phyloP scores from a whole-genome alignment of 768 basidiomycete genomes.

The Tubosaeta sp. region DNA sequence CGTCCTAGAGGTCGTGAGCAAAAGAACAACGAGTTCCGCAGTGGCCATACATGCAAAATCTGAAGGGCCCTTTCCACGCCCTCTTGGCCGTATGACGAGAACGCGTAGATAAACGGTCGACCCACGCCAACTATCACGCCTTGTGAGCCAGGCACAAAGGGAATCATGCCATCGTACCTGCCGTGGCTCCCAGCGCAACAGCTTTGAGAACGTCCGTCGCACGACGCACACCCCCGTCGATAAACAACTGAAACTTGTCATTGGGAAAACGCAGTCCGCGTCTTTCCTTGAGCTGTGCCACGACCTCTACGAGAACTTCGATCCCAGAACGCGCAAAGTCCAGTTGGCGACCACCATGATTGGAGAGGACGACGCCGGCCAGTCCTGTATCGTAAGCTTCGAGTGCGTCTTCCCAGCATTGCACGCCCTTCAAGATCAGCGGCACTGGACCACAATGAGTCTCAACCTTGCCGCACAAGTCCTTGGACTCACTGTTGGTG shows the following conservation, averaged over 20 bases:
- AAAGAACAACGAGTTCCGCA: not conserved
- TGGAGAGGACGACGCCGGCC: conserved; percentile 79
- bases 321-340: conserved; percentile 85
- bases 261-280: conserved; percentile 74
- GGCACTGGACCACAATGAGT: conserved; percentile 56
- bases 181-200: conserved; percentile 84
- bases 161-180: conserved; percentile 40
- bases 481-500: conserved; percentile 48
- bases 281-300: conserved; percentile 59
- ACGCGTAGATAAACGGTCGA: conserved; percentile 84
- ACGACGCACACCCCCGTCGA: conserved; percentile 93
- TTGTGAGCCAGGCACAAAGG: conserved; percentile 6
- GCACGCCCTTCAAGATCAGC: conserved; percentile 85
- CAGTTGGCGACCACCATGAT: conserved; percentile 78
- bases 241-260: conserved; percentile 75
- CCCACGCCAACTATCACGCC: conserved; percentile 64
- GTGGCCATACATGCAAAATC: conserved; percentile 60
- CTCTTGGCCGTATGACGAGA: conserved; percentile 82
- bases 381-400: conserved; percentile 75
- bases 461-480: too few species aligned
- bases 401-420: conserved; percentile 87
- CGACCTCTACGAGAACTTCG: conserved; percentile 87
- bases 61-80: conserved; percentile 82
- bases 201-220: conserved; percentile 91
- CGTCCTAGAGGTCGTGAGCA: conserved; percentile 54